Conservation (phyloP, 2,329 filamentous ascomycete genomes). For the Fusarium newnesense region DNA sequence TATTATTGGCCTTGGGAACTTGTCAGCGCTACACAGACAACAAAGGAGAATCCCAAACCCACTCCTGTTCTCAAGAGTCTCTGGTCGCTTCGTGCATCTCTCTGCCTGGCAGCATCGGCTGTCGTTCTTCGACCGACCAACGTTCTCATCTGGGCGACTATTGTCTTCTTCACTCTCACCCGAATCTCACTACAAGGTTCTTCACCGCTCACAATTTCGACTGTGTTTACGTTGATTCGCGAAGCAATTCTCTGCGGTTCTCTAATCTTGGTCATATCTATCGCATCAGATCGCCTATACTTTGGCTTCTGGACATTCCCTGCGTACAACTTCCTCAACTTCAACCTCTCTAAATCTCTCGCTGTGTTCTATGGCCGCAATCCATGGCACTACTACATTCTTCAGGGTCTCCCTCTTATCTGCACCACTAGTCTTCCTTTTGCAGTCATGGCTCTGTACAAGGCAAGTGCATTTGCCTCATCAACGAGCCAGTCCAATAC, state of each 20-base stretch:
- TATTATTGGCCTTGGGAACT: conserved; percentile 89
- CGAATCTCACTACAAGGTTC: conserved; percentile 47
- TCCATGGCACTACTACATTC: conserved; percentile 91
- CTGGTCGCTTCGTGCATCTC: conserved; percentile 62
- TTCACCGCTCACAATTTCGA: conserved; percentile 56
- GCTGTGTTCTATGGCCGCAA: conserved; percentile 94
- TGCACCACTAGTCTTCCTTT: conserved; percentile 88
- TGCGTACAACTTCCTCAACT: conserved; percentile 85
- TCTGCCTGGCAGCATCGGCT: conserved; percentile 81
- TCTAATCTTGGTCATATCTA: conserved; percentile 70
- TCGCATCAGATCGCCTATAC: conserved; percentile 77
- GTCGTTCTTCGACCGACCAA: conserved; percentile 93
- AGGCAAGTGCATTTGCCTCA: conserved; percentile 47
- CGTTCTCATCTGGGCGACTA: conserved; percentile 80
- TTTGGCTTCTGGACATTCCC: conserved; percentile 91
- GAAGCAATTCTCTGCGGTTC: conserved; percentile 74
- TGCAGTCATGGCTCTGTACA: conserved; percentile 71
- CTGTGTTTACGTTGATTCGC: conserved; percentile 64
- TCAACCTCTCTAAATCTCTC: conserved; percentile 88
- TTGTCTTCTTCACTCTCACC: conserved; percentile 64
- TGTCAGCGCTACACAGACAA: conserved; percentile 55
- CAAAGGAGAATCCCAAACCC: conserved; percentile 54
- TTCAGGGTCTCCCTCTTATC: conserved; percentile 88
- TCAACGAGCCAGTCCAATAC: conserved; percentile 49
- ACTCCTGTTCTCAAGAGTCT: conserved; percentile 40